phyloP scores from a whole-genome alignment of 2,329 filamentous ascomycete species.

The Metarhizium humberi region DNA sequence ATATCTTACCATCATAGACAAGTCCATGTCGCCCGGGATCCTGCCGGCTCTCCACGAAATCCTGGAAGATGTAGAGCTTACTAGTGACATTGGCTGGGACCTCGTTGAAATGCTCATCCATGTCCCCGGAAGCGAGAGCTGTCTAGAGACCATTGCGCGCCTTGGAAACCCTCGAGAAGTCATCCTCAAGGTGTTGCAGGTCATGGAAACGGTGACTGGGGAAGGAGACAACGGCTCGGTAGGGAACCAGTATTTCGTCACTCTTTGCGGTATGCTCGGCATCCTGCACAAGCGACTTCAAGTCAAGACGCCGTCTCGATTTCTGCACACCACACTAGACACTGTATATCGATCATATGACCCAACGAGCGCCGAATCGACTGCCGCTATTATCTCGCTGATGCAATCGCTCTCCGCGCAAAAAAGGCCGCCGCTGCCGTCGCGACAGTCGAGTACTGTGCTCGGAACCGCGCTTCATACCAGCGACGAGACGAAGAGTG shows the following conservation, averaged over 20 bases:
- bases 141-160: slow-evolving; percentile 64
- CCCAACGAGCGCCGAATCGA: slow-evolving; percentile 55
- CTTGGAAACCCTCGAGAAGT: slow-evolving; percentile 75
- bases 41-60: slow-evolving; percentile 60
- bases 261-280: slow-evolving; percentile 60
- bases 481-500: slow-evolving; percentile 44
- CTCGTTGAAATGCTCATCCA: slow-evolving; percentile 65
- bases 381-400: slow-evolving; percentile 60
- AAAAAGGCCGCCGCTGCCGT: slow-evolving; percentile 54
- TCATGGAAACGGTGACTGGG: slow-evolving; percentile 44
- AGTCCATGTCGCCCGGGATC: slow-evolving; percentile 57
- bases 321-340: slow-evolving; percentile 67
- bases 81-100: slow-evolving; percentile 76
- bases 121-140: slow-evolving; percentile 57
- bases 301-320: slow-evolving; percentile 69
- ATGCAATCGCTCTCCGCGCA: slow-evolving; percentile 59
- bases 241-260: slow-evolving; percentile 48
- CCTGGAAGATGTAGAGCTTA: slow-evolving; percentile 58
- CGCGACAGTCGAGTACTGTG: slow-evolving; percentile 47
- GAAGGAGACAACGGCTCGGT: slow-evolving; percentile 28
- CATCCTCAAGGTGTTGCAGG: slow-evolving; percentile 70
- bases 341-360: slow-evolving; percentile 60
- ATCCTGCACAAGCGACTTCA: slow-evolving; percentile 67
- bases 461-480: slow-evolving; percentile 46
- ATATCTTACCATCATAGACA: slow-evolving; percentile 70